phyloP scores from a whole-genome alignment of 352 stramenopile species.

The Lagenidium sp. region DNA sequence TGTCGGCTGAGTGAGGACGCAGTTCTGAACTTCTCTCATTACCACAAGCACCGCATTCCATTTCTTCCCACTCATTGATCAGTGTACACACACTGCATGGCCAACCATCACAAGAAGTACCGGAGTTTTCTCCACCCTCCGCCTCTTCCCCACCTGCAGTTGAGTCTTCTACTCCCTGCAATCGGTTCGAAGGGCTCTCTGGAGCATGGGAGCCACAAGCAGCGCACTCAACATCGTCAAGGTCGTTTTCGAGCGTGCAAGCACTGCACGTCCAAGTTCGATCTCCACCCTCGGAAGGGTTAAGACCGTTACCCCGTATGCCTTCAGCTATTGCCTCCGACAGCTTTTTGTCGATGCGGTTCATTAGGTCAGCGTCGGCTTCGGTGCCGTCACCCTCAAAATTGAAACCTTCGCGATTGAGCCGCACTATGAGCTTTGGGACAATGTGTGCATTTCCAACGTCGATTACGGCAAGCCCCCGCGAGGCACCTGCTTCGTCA shows the following conservation, averaged over 20 bases:
- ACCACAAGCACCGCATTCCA: conserved; percentile 40
- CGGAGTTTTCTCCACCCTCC: background rate
- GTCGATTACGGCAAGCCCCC: conserved; percentile 58
- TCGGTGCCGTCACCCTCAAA: conserved; percentile 35
- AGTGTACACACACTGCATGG: conserved; percentile 56
- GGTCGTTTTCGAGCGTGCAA: conserved; percentile 62
- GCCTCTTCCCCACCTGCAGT: no score
- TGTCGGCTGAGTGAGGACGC: no score
- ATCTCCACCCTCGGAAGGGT: conserved; percentile 11
- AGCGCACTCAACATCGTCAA: conserved; percentile 46
- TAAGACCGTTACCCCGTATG: conserved; percentile 6
- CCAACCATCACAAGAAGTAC: conserved; percentile 23
- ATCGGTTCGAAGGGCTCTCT: no score
- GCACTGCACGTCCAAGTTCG: conserved; percentile 49
- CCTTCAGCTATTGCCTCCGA: no score
- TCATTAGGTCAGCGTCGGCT: conserved; percentile 21
- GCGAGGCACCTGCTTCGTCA: conserved; percentile 28
- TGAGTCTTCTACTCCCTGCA: no score
- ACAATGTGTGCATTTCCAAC: conserved; percentile 61
- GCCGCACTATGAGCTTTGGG: conserved; percentile 26
- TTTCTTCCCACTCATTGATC: conserved; percentile 43
- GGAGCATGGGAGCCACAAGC: conserved; percentile 53
- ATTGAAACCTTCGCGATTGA: conserved; percentile 37
- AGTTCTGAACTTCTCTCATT: conserved; percentile 36
- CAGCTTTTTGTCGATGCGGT: no score